Percentiles rank a stretch among this genome's conserved stretches.
phyloP scores from a whole-genome alignment of 2,329 filamentous ascomycete species.

The Botrytis squamosa region DNA sequence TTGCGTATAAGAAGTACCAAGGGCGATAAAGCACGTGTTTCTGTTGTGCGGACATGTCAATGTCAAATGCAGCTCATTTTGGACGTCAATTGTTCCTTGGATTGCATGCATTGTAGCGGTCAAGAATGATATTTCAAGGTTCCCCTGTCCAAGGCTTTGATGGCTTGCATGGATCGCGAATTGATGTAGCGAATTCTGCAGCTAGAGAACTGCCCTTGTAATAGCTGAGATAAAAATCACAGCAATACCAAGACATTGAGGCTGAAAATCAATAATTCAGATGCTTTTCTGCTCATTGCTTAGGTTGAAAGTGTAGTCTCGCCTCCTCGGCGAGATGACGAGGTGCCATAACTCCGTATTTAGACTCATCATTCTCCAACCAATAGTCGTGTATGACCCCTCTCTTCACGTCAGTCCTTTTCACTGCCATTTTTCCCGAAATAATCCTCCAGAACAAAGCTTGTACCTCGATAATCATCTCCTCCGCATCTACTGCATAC shows the following conservation, averaged over 20 bases:
- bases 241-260: slow-evolving; percentile 13
- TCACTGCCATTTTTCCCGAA: slow-evolving; percentile 39
- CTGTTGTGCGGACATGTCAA: slow-evolving; percentile 11
- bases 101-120: slow-evolving; percentile 16
- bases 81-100: background rate
- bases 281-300: background rate
- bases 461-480: slow-evolving; percentile 41
- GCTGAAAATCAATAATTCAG: slow-evolving; percentile 15
- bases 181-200: slow-evolving; percentile 9
- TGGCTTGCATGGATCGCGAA: slow-evolving; percentile 18
- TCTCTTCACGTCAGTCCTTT: slow-evolving; percentile 33
- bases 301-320: slow-evolving; percentile 29
- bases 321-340: slow-evolving; percentile 38
- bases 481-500: slow-evolving; percentile 40
- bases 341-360: slow-evolving; percentile 42
- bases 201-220: slow-evolving; percentile 19
- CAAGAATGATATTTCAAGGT: background rate
- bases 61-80: slow-evolving; percentile 12
- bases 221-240: background rate
- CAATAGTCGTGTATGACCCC: slow-evolving; percentile 42
- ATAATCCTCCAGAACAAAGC: slow-evolving; percentile 40
- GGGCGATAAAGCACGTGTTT: slow-evolving; percentile 6
- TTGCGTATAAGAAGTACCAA: background rate
- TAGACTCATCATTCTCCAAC: slow-evolving; percentile 38
- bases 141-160: background rate